phyloP scores from a whole-genome alignment of 148 eudicot genomes.

The Rhododendron ovatum region DNA sequence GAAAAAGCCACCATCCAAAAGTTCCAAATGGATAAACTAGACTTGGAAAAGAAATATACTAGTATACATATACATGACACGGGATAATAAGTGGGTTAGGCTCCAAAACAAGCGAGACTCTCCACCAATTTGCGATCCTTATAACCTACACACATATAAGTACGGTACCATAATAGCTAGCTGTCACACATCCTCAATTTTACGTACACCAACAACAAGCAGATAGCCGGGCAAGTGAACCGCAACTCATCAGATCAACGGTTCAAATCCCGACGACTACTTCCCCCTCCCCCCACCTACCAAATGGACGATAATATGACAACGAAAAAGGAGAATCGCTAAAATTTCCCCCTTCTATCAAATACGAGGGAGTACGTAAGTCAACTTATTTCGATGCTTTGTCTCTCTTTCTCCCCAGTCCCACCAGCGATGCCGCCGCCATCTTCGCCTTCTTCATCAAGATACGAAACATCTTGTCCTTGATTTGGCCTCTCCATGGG shows the following conservation, averaged over 20 bases:
- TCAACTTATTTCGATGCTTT: neutral
- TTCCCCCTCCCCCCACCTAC: neutral
- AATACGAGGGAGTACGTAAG: neutral
- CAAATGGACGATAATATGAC: neutral
- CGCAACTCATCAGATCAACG: neutral
- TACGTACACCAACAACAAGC: neutral
- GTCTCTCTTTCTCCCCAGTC: neutral
- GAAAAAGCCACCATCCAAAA: neutral
- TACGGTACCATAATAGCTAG: no score
- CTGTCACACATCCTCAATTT: no score
- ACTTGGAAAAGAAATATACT: neutral
- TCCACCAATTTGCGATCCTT: neutral
- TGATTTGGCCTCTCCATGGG: neutral
- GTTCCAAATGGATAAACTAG: neutral
- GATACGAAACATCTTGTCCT: neutral
- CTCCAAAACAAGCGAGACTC: neutral
- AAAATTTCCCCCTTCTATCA: neutral
- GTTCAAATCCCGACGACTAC: neutral
- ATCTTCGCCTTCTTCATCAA: neutral
- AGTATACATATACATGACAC: neutral
- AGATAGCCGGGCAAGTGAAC: no score
- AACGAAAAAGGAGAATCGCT: neutral
- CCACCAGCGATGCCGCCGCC: neutral
- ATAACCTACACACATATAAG: neutral
- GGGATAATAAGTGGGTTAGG: no score